Evolutionary conservation across 1,284 basidiomycete genomes (phyloP).

Genomic region (Boletus semigastroideus): DNA sequence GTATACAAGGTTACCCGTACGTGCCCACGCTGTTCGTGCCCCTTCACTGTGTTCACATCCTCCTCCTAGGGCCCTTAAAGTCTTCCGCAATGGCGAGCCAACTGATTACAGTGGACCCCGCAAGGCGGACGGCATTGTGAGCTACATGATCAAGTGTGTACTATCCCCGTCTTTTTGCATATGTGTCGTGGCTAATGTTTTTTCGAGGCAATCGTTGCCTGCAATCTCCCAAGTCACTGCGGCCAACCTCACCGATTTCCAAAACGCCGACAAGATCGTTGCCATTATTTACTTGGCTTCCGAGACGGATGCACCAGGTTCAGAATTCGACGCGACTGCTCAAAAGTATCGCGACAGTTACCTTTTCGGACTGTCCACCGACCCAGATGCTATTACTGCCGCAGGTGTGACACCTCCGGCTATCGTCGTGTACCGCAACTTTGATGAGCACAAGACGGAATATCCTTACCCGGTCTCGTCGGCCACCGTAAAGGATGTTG

Average conservation of each 20-base stretch:
- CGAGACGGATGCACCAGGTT: constrained; percentile 62
- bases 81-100: constrained; percentile 85
- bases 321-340: constrained; percentile 78
- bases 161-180: neutral
- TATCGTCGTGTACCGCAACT: constrained; percentile 90
- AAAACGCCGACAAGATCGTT: constrained; percentile 88
- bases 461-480: constrained; percentile 68
- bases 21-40: constrained; percentile 31
- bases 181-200: constrained; percentile 8
- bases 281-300: constrained; percentile 82
- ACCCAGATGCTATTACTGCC: constrained; percentile 64
- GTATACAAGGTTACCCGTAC: constrained; percentile 90
- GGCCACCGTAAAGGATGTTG: constrained; percentile 62
- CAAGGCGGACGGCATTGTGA: constrained; percentile 95
- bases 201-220: constrained; percentile 86
- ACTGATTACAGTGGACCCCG: constrained; percentile 86
- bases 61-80: constrained; percentile 69
- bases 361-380: constrained; percentile 86
- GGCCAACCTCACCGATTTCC: constrained; percentile 83
- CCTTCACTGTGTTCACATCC: neutral
- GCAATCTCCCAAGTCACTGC: constrained; percentile 83
- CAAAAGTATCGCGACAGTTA: constrained; percentile 89
- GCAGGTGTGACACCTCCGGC: constrained; percentile 80
- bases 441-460: constrained; percentile 82
- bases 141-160: constrained; percentile 95